A percentile compares a stretch with the other conserved stretches of the same genome.
These are phyloP conservation scores for Phoma sp. DNA, from an alignment of 2,329 filamentous ascomycete species.

Conservation along the genomic window DNA sequence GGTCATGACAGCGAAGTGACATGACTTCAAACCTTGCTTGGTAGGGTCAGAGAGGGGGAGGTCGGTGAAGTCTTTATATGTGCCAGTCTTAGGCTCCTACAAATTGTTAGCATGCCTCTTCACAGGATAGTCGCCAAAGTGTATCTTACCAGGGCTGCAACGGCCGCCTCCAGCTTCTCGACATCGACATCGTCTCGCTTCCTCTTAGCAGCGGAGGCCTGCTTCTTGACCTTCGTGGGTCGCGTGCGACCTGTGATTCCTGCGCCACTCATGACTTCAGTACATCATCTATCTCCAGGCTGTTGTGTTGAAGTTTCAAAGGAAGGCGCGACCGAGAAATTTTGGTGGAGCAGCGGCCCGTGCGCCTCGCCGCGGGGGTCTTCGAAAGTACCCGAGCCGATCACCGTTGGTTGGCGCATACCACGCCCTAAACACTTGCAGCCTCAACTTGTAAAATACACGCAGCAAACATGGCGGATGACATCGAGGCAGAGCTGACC, in stretches of 20 bases:
- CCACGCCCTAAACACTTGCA: conserved; percentile 1
- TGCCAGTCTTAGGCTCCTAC: conserved; percentile 67
- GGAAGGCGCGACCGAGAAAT: conserved; percentile 23
- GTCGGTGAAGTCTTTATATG: conserved; percentile 76
- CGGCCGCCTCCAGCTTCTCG: conserved; percentile 55
- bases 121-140: not conserved
- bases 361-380: conserved; percentile 36
- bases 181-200: conserved; percentile 62
- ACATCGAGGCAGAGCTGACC: conserved; percentile 9
- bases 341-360: conserved; percentile 36
- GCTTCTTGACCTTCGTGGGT: conserved; percentile 65
- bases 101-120: conserved; percentile 17
- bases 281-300: conserved; percentile 10
- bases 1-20: conserved; percentile 88
- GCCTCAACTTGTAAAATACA: not conserved
- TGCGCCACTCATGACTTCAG: conserved; percentile 36
- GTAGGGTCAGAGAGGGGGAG: conserved; percentile 87
- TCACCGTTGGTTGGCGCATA: not conserved
- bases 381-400: not conserved
- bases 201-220: conserved; percentile 59
- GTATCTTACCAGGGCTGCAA: conserved; percentile 51
- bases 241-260: conserved; percentile 52
- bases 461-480: conserved; percentile 66
- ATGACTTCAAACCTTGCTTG: conserved; percentile 77
- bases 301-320: not conserved